Evolutionary conservation across 176 grass and related monocot genomes (phyloP), one percentile per base, ranked within the genome.

Genomic region (Carex kokanica): DNA sequence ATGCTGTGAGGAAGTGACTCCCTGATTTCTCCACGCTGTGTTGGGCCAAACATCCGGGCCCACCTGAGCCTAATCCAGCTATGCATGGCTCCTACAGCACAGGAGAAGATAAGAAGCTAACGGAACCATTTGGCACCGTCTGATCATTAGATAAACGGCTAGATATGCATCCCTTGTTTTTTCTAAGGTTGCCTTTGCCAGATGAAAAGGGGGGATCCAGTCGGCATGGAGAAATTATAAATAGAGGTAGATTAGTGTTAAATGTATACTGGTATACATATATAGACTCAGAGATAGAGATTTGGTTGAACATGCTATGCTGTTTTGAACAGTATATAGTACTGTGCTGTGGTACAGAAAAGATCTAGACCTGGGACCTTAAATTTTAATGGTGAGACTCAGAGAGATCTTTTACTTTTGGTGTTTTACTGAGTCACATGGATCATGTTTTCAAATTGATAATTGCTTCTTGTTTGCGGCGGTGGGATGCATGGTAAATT

Each of bases 21-120:
- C 23, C 49, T 54, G 73, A 23, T 77, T 17, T 77, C 73, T 77
- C 49, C 73, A 77, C 49, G 73, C 49, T 77, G 73, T 77, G 52
- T 25, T 54, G 47, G 73, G 23, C 73, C 73, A 29, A 77, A 54
- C 73, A 77, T 1, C 14, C 5, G 73, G 73, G 23, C 47, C 73
- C 73, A 77, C 49, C 40, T 49, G n/a, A 73, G 40, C 69, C n/a
- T 49, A 47, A 45, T 20, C 68, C 38, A 72, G 68, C 68, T 21
- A 45, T 17, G 17, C 16, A 47, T 38, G 68, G 40, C 38, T 72
- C 18, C 68, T 45, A 43, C 68, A 45, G 68, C 68, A 36, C 65
- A 72, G 18, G 2, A 23, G 38, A 45, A 45, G 38, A 73, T 23
- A 24, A 41, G 34, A 18, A 43, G 66, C 0, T 49, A 21, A 73